Evolutionary conservation across 148 eudicot species (phyloP).

Genomic region (Arctostaphylos glauca): DNA sequence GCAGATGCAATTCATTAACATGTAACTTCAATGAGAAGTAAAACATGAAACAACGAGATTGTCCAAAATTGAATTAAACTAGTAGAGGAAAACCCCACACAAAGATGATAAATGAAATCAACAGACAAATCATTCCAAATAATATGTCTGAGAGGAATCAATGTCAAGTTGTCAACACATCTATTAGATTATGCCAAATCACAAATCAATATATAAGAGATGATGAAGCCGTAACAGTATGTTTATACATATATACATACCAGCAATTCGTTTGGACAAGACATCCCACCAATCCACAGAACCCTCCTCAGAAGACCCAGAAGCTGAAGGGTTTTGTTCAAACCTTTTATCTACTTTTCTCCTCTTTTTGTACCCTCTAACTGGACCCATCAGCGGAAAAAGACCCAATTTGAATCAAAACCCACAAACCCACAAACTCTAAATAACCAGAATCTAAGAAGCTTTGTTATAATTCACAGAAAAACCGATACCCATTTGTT

Average conservation of each 20-base stretch:
- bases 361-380: constrained; percentile 69
- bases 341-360: constrained; percentile 46
- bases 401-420: constrained; percentile 41
- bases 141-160: background rate
- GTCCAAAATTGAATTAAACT: background rate
- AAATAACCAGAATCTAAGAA: constrained; percentile 21
- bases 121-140: background rate
- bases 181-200: background rate
- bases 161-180: background rate
- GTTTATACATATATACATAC: constrained; percentile 28
- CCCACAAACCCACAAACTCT: constrained; percentile 27
- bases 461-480: constrained; percentile 13
- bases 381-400: constrained; percentile 51
- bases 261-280: constrained; percentile 50
- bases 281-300: constrained; percentile 62
- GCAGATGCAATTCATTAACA: constrained; percentile 1
- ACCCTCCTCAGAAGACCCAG: constrained; percentile 56
- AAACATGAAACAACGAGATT: background rate
- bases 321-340: constrained; percentile 27
- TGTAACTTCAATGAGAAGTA: background rate
- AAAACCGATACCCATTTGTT: constrained; percentile 16
- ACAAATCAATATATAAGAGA: background rate
- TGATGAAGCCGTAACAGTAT: background rate
- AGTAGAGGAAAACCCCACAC: background rate
- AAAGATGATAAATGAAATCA: constrained; percentile 2